Evolutionary conservation across 1,284 basidiomycete genomes (phyloP).

Genomic region (Spongiforma sp.): DNA sequence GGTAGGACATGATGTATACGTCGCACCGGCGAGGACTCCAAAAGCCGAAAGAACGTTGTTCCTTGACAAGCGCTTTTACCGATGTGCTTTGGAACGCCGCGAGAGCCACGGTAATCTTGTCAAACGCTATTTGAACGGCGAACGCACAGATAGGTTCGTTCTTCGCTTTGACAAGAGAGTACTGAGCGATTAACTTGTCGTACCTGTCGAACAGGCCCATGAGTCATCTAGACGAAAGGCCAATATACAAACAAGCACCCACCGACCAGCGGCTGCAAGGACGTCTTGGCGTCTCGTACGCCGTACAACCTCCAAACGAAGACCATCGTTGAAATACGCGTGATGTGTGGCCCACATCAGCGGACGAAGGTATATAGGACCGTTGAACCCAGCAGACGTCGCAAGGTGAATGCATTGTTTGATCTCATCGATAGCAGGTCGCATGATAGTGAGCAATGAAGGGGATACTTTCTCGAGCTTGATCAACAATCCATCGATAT

Average conservation of each 20-base stretch:
- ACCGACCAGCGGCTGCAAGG: conserved; percentile 83
- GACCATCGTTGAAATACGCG: conserved; percentile 71
- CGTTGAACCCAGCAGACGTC: conserved; percentile 62
- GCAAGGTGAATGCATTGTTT: conserved; percentile 70
- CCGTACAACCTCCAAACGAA: conserved; percentile 77
- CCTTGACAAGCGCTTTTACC: conserved; percentile 72
- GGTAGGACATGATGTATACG: conserved; percentile 83
- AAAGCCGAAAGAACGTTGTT: conserved; percentile 83
- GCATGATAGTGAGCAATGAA: conserved; percentile 50
- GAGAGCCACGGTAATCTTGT: conserved; percentile 77
- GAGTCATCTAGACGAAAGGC: background rate
- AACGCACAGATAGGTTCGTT: conserved; percentile 65
- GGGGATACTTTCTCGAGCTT: conserved; percentile 69
- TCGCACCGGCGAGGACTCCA: conserved; percentile 89
- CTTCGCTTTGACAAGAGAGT: conserved; percentile 60
- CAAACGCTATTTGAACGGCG: conserved; percentile 79
- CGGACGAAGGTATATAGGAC: conserved; percentile 71
- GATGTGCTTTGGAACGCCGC: conserved; percentile 76
- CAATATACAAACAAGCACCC: conserved; percentile 25
- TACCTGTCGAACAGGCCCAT: conserved; percentile 57
- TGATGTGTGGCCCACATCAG: conserved; percentile 71
- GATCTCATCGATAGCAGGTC: conserved; percentile 62
- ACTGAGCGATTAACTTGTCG: conserved; percentile 71
- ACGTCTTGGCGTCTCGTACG: conserved; percentile 73
- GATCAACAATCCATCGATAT: conserved; percentile 59